Evolutionary conservation across 768 basidiomycete species (phyloP), one percentile per base, ranked within the genome.

Genomic region (Glaciozyma antarctica): DNA sequence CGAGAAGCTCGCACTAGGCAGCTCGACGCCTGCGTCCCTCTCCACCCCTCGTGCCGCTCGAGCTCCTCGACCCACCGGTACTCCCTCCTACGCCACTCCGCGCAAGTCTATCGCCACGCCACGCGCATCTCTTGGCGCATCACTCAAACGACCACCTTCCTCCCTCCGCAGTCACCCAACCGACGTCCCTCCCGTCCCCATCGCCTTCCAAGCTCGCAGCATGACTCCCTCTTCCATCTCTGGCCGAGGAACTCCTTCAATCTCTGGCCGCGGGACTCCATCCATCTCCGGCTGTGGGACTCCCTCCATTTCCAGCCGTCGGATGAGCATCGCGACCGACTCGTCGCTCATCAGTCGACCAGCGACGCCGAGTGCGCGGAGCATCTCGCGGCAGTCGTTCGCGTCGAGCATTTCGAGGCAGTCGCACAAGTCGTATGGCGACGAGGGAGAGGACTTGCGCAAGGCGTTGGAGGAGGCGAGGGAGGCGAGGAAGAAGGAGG

Each of bases 381-480:
- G 43, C 38, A n/a, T 48, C 2, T 67, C 65, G 21, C 63, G 69
- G 0, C 69, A 70, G 32, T 67, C 65, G 5, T 57, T 67, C 38
- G 69, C 69, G 0, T 70, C 69, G 15, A 60, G 53, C 45, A 52
- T 63, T 24, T 69, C 68, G 44, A 55, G 68, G 1, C 61, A 63
- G 34, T 65, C 64, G 7, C 58, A 62, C 13, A 58, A 60, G 24
- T 62, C 89, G 1, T 48, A 3, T 19, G 19, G 8, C 47, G 90
- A 89, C 3, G 84, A 86, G 74, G 88, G 90, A 70, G 81, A 91
- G 28, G 62, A 83, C 76, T 72, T 81, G 79, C 28, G n/a, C 6
- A n/a, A 48, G 51, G 26, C 22, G 22, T 13, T n/a, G 5, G 51
- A 48, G 51, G n/a, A 26, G 78, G 79, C 49, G 15, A 65, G 69